Percentiles rank a stretch among this genome's conserved stretches.
phyloP scores from a whole-genome alignment of 2,329 filamentous ascomycete genomes.

The Epichloe brachyelytri region DNA sequence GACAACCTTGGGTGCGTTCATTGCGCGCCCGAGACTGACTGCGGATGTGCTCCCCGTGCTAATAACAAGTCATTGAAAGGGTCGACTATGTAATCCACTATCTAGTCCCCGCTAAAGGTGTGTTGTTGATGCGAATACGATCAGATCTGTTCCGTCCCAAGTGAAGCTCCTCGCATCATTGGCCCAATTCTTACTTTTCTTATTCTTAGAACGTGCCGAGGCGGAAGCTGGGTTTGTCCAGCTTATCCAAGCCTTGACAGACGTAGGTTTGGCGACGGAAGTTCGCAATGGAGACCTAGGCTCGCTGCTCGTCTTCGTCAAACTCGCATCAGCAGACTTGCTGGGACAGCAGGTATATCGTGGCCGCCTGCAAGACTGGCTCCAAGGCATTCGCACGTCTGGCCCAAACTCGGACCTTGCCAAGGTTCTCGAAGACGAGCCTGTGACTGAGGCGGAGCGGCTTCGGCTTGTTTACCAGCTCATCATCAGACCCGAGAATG shows the following conservation, averaged over 20 bases:
- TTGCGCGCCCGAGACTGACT: background rate
- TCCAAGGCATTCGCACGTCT: constrained; percentile 70
- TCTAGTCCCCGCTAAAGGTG: constrained; percentile 56
- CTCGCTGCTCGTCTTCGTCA: constrained; percentile 72
- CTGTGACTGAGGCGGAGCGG: constrained; percentile 77
- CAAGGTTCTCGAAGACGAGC: constrained; percentile 55
- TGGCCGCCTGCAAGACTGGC: constrained; percentile 83
- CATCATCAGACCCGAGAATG: constrained; percentile 57
- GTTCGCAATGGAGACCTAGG: constrained; percentile 67
- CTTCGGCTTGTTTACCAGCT: constrained; percentile 79
- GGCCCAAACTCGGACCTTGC: constrained; percentile 63
- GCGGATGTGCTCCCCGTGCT: constrained; percentile 6
- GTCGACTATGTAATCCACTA: constrained; percentile 87
- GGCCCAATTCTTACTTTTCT: background rate
- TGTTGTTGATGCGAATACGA: constrained; percentile 7
- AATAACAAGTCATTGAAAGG: constrained; percentile 23
- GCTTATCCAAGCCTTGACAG: constrained; percentile 61
- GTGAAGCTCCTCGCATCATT: background rate
- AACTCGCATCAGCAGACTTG: constrained; percentile 61
- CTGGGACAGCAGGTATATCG: constrained; percentile 73
- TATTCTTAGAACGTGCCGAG: constrained; percentile 50
- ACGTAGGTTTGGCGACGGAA: constrained; percentile 75
- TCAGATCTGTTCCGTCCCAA: background rate
- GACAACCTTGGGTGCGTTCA: constrained; percentile 28
- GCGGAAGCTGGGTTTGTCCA: constrained; percentile 66